Conservation (phyloP, 345 rosid species). For the Trapa bicornis region DNA sequence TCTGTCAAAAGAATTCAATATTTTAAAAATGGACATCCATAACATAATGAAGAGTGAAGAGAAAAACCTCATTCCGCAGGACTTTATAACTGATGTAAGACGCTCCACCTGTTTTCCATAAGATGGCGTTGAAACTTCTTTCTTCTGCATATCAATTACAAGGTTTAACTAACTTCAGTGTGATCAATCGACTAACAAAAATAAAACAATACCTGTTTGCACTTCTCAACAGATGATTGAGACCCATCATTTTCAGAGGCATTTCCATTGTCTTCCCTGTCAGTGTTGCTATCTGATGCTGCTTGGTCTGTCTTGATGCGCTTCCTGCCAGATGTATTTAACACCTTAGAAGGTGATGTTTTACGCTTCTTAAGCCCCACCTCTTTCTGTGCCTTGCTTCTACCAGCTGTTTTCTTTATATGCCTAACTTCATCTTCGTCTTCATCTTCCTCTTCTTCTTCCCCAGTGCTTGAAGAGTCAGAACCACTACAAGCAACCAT, state of each 20-base stretch:
- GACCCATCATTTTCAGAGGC: conserved; percentile 36
- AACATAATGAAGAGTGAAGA: conserved; percentile 12
- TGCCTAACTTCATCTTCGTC: conserved; percentile 24
- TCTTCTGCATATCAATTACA: conserved; percentile 39
- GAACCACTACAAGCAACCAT: conserved; percentile 22
- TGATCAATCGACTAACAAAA: background rate
- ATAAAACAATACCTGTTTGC: conserved; percentile 32
- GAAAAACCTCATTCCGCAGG: conserved; percentile 73
- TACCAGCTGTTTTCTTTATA: conserved; percentile 32
- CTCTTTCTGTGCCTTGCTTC: conserved; percentile 24
- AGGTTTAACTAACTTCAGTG: conserved; percentile 5
- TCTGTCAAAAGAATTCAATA: conserved; percentile 5
- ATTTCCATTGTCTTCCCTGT: conserved; percentile 32
- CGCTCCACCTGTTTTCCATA: conserved; percentile 80
- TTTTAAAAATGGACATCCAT: conserved; percentile 3
- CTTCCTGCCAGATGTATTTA: conserved; percentile 33
- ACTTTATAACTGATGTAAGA: conserved; percentile 70
- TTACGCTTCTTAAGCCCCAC: conserved; percentile 45
- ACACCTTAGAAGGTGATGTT: conserved; percentile 32
- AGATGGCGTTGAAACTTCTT: conserved; percentile 44
- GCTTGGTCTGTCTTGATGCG: conserved; percentile 30
- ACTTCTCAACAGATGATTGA: conserved; percentile 39
- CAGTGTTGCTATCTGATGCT: conserved; percentile 27
- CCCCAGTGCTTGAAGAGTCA: conserved; percentile 32
- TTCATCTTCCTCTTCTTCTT: too few species aligned